Evolutionary conservation across 2,329 filamentous ascomycete species (phyloP).

Genomic region (Fonsecaea multimorphosa): DNA sequence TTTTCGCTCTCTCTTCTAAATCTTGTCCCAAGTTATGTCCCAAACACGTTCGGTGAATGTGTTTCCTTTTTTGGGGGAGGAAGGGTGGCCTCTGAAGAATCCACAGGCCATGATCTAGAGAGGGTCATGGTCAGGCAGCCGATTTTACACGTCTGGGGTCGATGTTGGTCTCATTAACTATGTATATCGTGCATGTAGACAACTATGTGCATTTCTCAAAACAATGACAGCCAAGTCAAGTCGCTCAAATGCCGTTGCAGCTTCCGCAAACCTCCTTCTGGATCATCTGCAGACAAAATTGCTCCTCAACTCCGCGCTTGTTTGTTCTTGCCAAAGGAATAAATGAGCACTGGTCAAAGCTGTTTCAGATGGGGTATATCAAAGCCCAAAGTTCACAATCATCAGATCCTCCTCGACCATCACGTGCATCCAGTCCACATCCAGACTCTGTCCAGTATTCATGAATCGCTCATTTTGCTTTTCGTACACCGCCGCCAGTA

Average conservation of each 20-base stretch:
- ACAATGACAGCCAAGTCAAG: background rate
- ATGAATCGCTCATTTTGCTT: conserved; percentile 52
- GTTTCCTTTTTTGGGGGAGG: too few species aligned
- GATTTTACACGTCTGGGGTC: background rate
- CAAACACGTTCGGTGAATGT: background rate
- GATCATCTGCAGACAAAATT: background rate
- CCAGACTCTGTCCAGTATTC: conserved; percentile 49
- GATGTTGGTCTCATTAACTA: background rate
- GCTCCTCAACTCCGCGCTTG: conserved; percentile 3
- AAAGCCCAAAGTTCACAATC: conserved; percentile 61
- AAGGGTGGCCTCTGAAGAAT: background rate
- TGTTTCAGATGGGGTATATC: conserved; percentile 33
- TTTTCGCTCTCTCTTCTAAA: background rate
- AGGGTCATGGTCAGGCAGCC: background rate
- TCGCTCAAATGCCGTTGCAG: background rate
- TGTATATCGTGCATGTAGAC: background rate
- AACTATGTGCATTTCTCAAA: background rate
- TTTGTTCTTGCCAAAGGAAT: background rate
- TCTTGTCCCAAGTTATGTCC: too few species aligned
- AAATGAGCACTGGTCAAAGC: background rate
- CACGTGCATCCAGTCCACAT: conserved; percentile 59
- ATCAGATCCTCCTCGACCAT: conserved; percentile 54
- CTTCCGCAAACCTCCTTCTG: background rate
- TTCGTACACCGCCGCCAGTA: conserved; percentile 57
- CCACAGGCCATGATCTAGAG: background rate